Evolutionary conservation across 2,329 filamentous ascomycete species (phyloP).

Genomic region (Rutstroemia sp.): DNA sequence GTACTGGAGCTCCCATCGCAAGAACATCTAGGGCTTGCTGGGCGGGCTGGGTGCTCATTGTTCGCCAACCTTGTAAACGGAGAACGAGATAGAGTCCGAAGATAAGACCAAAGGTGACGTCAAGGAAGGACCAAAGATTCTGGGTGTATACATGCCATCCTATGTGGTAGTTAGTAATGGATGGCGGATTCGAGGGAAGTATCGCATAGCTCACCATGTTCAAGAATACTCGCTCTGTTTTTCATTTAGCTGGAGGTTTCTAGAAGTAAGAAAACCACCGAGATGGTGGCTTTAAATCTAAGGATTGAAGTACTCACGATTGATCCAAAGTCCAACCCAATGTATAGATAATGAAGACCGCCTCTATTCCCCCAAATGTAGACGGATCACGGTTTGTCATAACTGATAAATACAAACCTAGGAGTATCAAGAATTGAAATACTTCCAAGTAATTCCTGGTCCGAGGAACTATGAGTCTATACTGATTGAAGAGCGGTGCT

Average conservation of each 20-base stretch:
- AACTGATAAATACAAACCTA: slow-evolving; percentile 61
- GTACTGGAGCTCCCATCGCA: slow-evolving; percentile 69
- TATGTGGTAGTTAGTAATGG: slow-evolving; percentile 1
- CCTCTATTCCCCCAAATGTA: slow-evolving; percentile 49
- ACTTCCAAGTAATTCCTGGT: slow-evolving; percentile 71
- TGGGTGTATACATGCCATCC: slow-evolving; percentile 76
- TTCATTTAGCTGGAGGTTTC: not conserved
- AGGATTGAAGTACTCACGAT: slow-evolving; percentile 46
- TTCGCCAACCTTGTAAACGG: slow-evolving; percentile 56
- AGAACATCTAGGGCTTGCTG: slow-evolving; percentile 71
- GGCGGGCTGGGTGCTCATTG: slow-evolving; percentile 39
- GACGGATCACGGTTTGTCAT: slow-evolving; percentile 62
- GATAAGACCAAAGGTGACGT: slow-evolving; percentile 68
- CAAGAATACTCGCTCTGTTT: slow-evolving; percentile 52
- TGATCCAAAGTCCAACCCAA: slow-evolving; percentile 54
- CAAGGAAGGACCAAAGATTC: slow-evolving; percentile 82
- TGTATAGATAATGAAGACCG: slow-evolving; percentile 64
- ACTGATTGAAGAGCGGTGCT: slow-evolving; percentile 74
- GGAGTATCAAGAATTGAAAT: slow-evolving; percentile 62
- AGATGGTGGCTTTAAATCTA: not conserved
- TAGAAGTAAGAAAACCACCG: not conserved
- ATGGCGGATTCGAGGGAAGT: not conserved
- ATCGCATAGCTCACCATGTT: slow-evolving; percentile 42
- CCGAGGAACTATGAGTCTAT: slow-evolving; percentile 73
- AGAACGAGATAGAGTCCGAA: slow-evolving; percentile 62